Evolutionary conservation across 2,329 filamentous ascomycete genomes (phyloP).

Genomic region (Fusarium palustre): DNA sequence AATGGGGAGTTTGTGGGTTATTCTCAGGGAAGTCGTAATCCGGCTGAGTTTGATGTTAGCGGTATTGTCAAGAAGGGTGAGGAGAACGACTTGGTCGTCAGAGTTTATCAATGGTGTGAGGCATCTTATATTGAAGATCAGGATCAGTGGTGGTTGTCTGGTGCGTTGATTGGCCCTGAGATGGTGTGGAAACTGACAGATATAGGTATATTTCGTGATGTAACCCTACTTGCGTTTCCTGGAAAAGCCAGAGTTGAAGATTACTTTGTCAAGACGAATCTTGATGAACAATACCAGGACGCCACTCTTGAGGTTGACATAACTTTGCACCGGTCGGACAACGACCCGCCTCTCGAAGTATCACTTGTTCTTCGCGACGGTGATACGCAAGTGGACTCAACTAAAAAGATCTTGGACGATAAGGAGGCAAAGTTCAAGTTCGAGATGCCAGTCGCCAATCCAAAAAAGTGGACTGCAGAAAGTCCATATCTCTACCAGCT

Average conservation of each 20-base stretch:
- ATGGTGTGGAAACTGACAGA: accelerated
- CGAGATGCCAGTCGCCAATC: background rate
- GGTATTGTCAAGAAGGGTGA: background rate
- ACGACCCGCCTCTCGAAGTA: accelerated
- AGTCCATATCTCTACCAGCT: constrained; percentile 7
- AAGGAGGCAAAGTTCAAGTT: accelerated
- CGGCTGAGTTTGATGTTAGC: constrained; percentile 8
- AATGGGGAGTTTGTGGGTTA: constrained; percentile 13
- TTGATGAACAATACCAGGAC: background rate
- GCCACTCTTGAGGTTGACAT: background rate
- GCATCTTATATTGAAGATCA: constrained; percentile 18
- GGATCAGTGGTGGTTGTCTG: constrained; percentile 25
- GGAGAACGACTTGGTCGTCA: constrained; percentile 3
- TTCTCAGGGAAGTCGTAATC: constrained; percentile 18
- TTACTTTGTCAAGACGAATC: constrained; percentile 9
- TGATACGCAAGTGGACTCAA: background rate
- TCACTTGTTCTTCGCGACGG: background rate
- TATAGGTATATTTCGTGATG: constrained; percentile 15
- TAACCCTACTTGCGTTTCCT: constrained; percentile 5
- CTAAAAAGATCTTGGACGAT: accelerated
- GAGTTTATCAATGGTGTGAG: constrained; percentile 23
- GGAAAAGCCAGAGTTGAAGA: background rate
- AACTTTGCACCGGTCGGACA: accelerated
- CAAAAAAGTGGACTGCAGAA: constrained; percentile 18
- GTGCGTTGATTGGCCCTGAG: accelerated